Conservation (phyloP, 768 basidiomycete species). For the Naganishia friedmannii region DNA sequence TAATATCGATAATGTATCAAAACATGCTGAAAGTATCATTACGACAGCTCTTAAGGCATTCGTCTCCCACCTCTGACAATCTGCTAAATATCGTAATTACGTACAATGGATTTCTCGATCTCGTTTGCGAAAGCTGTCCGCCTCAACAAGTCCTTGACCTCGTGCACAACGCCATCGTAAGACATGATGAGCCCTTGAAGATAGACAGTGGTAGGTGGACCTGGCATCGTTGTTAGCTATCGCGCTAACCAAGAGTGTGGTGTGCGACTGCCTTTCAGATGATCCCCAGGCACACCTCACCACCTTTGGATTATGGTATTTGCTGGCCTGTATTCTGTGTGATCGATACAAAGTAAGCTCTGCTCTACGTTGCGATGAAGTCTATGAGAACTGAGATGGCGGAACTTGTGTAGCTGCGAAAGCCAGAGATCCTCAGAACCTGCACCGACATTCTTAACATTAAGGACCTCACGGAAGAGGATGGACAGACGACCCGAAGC, state of each 20-base stretch:
- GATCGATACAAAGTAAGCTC: slow-evolving; percentile 21
- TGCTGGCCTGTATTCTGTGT: slow-evolving; percentile 39
- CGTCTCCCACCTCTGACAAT: neutral
- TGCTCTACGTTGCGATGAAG: neutral
- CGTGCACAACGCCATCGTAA: neutral
- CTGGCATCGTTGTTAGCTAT: neutral
- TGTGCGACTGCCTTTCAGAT: slow-evolving; percentile 26
- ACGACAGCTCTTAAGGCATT: neutral
- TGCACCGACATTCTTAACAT: slow-evolving; percentile 3
- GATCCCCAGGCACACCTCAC: slow-evolving; percentile 49
- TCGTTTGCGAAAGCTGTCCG: neutral
- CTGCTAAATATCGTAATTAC: neutral
- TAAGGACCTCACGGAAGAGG: slow-evolving; percentile 30
- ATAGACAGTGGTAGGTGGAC: neutral
- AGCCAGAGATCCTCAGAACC: neutral
- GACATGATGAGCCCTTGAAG: neutral
- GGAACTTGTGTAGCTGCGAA: neutral
- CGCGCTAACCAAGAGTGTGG: neutral
- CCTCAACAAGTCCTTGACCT: neutral
- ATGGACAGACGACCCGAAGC: slow-evolving; percentile 40
- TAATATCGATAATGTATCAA: too few species aligned
- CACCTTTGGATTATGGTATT: slow-evolving; percentile 43
- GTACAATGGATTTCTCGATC: neutral
- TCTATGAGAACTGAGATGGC: neutral
- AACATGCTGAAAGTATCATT: neutral